These are phyloP conservation scores for Nematodospora anomalae DNA, from an alignment of 1,139 yeast species.

Conservation along the genomic window DNA sequence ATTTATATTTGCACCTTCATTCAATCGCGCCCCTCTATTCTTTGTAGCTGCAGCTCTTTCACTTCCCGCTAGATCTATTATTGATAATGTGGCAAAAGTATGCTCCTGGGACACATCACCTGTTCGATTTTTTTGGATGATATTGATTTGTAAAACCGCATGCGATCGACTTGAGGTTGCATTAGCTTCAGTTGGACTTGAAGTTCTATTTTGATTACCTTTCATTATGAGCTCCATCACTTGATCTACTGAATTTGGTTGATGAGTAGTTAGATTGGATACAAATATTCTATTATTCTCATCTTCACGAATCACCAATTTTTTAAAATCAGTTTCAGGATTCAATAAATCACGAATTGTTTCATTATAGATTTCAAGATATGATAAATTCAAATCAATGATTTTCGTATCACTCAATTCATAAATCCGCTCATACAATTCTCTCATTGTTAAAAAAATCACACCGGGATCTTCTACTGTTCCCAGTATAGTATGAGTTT, in stretches of 20 bases:
- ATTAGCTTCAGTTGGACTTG: constrained; percentile 89
- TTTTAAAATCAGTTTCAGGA: constrained; percentile 49
- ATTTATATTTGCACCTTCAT: constrained; percentile 93
- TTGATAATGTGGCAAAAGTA: constrained; percentile 75
- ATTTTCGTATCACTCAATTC: constrained; percentile 52
- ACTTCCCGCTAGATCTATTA: constrained; percentile 92
- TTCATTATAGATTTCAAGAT: constrained; percentile 88
- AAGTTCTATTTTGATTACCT: constrained; percentile 78
- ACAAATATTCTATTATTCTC: constrained; percentile 67
- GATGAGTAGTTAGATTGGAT: constrained; percentile 67
- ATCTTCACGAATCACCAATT: constrained; percentile 70
- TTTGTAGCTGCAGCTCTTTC: constrained; percentile 90
- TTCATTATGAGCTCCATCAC: constrained; percentile 74
- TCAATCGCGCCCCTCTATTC: constrained; percentile 74
- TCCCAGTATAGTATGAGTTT: constrained; percentile 88
- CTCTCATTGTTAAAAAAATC: constrained; percentile 75
- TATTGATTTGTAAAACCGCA: constrained; percentile 83
- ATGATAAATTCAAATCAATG: constrained; percentile 66
- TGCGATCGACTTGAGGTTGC: constrained; percentile 89
- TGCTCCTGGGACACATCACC: constrained; percentile 68
- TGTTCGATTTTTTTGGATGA: constrained; percentile 60
- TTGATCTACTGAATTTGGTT: constrained; percentile 65
- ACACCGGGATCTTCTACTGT: constrained; percentile 74
- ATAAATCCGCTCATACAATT: constrained; percentile 63
- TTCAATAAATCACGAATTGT: constrained; percentile 74